Conservation (phyloP, 768 basidiomycete species). For the Strobilomyces echinocephalus region DNA sequence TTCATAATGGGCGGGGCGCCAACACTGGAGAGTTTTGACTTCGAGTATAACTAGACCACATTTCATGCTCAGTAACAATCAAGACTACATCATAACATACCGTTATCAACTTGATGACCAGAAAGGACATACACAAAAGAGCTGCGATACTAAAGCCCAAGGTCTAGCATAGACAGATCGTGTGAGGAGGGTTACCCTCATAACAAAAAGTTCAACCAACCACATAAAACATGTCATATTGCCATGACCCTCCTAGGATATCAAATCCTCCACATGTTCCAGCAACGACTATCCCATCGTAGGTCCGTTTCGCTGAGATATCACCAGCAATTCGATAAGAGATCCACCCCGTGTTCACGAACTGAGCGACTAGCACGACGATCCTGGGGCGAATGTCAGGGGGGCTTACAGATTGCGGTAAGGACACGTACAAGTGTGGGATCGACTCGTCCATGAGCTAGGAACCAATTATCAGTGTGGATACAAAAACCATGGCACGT, state of each 20-base stretch:
- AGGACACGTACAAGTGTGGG: slow-evolving; percentile 40
- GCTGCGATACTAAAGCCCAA: slow-evolving; percentile 35
- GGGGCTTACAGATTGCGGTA: neutral
- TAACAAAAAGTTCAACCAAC: slow-evolving; percentile 27
- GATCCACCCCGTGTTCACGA: slow-evolving; percentile 46
- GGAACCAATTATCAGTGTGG: neutral
- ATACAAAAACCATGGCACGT: neutral
- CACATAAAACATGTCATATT: slow-evolving; percentile 18
- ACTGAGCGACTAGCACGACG: slow-evolving; percentile 41
- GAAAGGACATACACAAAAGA: slow-evolving; percentile 34
- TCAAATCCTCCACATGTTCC: slow-evolving; percentile 39
- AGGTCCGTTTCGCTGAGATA: slow-evolving; percentile 27
- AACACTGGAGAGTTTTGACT: slow-evolving; percentile 44
- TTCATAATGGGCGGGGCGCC: slow-evolving; percentile 43
- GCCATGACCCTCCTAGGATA: slow-evolving; percentile 43
- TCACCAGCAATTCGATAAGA: slow-evolving; percentile 38
- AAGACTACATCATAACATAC: slow-evolving; percentile 21
- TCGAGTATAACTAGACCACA: slow-evolving; percentile 37
- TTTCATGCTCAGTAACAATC: neutral
- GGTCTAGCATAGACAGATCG: slow-evolving; percentile 29
- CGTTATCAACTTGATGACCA: slow-evolving; percentile 42
- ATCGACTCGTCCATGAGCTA: slow-evolving; percentile 50
- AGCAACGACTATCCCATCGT: slow-evolving; percentile 33
- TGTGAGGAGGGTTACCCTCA: neutral
- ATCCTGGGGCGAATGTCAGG: slow-evolving; percentile 12